Evolutionary conservation across 345 rosid genomes (phyloP), one percentile per base, ranked within the genome.

Genomic region (Xanthoceras sorbifolium): DNA sequence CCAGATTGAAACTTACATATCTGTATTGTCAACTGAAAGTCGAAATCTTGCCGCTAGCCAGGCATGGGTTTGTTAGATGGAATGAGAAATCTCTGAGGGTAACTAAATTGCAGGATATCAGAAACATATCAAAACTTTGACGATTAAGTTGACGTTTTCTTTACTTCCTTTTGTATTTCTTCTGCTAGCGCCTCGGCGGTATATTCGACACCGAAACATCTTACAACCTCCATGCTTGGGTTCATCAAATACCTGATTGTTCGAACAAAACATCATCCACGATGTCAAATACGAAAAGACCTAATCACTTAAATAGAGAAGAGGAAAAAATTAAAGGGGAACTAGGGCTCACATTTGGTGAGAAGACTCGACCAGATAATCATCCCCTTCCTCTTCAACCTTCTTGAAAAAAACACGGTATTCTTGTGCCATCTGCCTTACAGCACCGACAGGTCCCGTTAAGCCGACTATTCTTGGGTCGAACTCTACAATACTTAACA

Each of bases 391-490:
- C 80, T 93, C 98, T 79, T 92, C 91, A 31, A 92, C 85, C 85
- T 93, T 96, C 82, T 81, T 90, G 85, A 92, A 93, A 78, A 52
- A 93, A 48, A 93, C 88, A 38, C 93, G 94, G 76, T 90, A 96
- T 77, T 92, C 97, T 78, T 90, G 97, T 0, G 97, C 93, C 91
- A 93, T 91, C 84, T 92, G 97, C 80, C 97, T 90, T 71, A 86
- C 71, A 44, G 99, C 90, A 65, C 66, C 34, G 31, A 76, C 85
- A 54, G 89, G 75, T 77, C 99, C 99, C 0, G 94, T 93, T 44
- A 96, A 70, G 70, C 97, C 97, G 59, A 89, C 71, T 69, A 92
- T 89, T 77, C 95, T 87, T 42, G 91, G 73, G 59, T 92, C 89
- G 68, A 96, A 92, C 79, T 96, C 98, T 96, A 90, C 85, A 83